Evolutionary conservation across 352 stramenopile genomes (phyloP), one percentile per base, ranked within the genome.

Genomic region (Globisporangium takayamanum): DNA sequence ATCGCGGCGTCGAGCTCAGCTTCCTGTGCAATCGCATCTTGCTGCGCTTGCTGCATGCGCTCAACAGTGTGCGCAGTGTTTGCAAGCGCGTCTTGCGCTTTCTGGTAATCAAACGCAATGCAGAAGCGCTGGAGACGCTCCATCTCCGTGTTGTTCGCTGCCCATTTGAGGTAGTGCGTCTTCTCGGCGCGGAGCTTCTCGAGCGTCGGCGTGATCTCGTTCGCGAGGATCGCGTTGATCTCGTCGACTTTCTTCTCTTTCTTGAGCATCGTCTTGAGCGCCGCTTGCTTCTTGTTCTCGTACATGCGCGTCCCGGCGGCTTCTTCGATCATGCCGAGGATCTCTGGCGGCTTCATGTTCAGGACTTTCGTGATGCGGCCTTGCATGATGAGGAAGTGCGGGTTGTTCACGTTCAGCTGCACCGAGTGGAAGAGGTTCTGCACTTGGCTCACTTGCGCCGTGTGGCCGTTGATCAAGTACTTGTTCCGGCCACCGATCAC

Each of bases 301-400:
- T 99, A 99, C 97, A 99, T 99, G 59, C 97, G 87, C 52, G 97
- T 99, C 25, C 97, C 97, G 5, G 97, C 97, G 1, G 97, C 97
- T 68, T 99, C 97, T 80, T 99, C 97, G 25, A 99, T 98, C 97
- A 99, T 99, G 46, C 96, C 94, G 16, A 99, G 80, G 70, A 99
- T 99, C 80, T 99, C 97, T 7, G 88, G 80, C 5, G 97, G 97
- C 71, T 99, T 99, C 97, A 99, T 99, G 73, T 99, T 99, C 37
- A 99, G 83, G 42, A 99, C 97, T 73, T 99, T 99, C 46, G 96
- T 99, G 66, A 99, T 99, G 16, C 96, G 88, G 14, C 91, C 92
- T 67, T 99, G 97, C 97, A 99, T 99, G 81, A 99, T 99, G 50
- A 99, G 83, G 72, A 99, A 99, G 72, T 99, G 97, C 51, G 97